These are phyloP conservation scores for Mycena capillaripes DNA, from an alignment of 768 basidiomycete species.

Conservation along the genomic window DNA sequence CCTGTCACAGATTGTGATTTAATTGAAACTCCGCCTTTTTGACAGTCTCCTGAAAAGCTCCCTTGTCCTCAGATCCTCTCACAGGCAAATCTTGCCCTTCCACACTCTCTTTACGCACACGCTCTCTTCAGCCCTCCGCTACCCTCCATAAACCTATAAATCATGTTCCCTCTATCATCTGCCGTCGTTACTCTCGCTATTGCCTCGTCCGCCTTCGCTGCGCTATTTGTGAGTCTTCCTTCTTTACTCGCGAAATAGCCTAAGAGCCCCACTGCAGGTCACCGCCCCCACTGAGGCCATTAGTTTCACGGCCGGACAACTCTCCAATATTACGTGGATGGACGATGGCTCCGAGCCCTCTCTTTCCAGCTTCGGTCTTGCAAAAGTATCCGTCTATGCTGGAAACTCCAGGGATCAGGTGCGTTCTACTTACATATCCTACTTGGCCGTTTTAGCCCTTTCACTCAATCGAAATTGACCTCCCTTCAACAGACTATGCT, in stretches of 20 bases:
- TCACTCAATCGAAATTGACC: not conserved
- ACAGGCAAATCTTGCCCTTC: conserved; percentile 38
- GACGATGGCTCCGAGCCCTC: conserved; percentile 65
- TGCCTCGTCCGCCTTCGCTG: conserved; percentile 67
- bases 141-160: conserved; percentile 20
- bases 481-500: conserved; percentile 60
- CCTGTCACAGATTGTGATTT: no score
- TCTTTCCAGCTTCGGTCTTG: conserved; percentile 65
- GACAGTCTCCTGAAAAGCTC: conserved; percentile 29
- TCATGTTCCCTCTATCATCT: conserved; percentile 70
- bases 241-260: not conserved
- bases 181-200: conserved; percentile 64
- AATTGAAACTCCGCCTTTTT: conserved; percentile 20
- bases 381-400: conserved; percentile 70
- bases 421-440: conserved; percentile 10
- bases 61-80: conserved; percentile 29
- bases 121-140: conserved; percentile 44
- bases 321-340: conserved; percentile 68
- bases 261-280: conserved; percentile 55
- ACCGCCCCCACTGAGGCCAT: conserved; percentile 67
- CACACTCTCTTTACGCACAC: conserved; percentile 54
- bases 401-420: conserved; percentile 78
- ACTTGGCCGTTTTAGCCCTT: not conserved
- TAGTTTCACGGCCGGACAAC: conserved; percentile 64
- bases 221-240: conserved; percentile 63